Evolutionary conservation across 1,284 basidiomycete genomes (phyloP), one percentile per base, ranked within the genome.

Genomic region (Cryptococcus amylolentus): DNA sequence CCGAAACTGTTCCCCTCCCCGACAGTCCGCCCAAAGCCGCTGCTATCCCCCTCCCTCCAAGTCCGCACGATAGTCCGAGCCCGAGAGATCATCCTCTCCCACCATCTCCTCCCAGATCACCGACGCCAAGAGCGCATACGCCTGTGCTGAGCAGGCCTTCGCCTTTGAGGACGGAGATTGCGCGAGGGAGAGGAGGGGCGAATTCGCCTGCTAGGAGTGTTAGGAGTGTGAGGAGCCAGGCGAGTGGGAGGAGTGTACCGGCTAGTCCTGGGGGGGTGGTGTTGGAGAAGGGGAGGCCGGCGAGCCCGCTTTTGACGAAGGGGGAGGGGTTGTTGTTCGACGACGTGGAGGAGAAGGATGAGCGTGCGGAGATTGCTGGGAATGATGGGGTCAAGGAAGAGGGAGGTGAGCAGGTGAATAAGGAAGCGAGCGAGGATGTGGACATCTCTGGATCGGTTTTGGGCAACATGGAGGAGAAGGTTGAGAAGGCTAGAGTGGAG

Each of bases 1-100:
- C 68, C 23, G 65, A 68, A 48, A 43, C 27, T 35, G 61, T 70
- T n/a, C 54, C 62, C 5, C 50, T 67, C 23, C 68, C 68, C 8
- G 41, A 58, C 5, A 65, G 64, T 46, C 68, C 65, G 5, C 55
- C 55, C 20, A 61, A 55, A 44, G 58, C 65, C 1, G 28, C 41
- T 5, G 54, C 52, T 9, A 41, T 62, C 43, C 54, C 57, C 4
- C 57, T 62, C 10, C 57, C 60, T 9, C 48, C 54, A 12, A 58
- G 56, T 26, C 62, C 59, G 4, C 55, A 62, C 26, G 60, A 62
- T 42, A 54, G 31, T 10, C 31, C 31, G 6, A 6, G 31, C 31
- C 31, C 31, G 6, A 6, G 10, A 35, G 31, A 35, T 1, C 38
- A 66, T 3, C 68, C 68, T 18, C 39, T 38, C 20, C 66, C 58